Base-by-base conservation (phyloP, 352 stramenopile species). In the Globisporangium echinulatum region DNA sequence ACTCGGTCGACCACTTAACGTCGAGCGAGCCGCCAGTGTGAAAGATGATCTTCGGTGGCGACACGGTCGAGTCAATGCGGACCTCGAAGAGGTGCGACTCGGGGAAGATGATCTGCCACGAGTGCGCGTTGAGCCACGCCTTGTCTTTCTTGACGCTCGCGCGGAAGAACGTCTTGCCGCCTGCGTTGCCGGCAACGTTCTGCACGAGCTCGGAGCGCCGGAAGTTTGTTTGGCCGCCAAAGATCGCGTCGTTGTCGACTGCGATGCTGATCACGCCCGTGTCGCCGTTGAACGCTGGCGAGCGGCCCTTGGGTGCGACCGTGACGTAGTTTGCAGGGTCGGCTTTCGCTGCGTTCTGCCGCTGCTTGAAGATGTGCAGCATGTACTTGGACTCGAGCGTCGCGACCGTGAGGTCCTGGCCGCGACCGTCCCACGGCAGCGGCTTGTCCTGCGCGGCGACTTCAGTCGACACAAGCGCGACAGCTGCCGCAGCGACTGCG, bases 161-260 rank as follows among this genome's bases (percentile, higher is more conserved):
- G 49, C 79, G 79, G 66, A 89, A 89, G 62, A 87, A 86, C 48
- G 72, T 83, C 42, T 71, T 82, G 52, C 68, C 68, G 9, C 11
- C 43, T 7, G 48, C 61, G 5, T 68, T 74, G 33, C 59, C 63
- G 11, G 58, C 64, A 52, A 77, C 53, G 43, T 70, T 62, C 61
- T 87, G 79, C 58, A 89, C 79, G 19, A 89, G 68, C 48, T 89
- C 79, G 3, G 79, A 85, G 51, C 79, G 79, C 49, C 77, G 74
- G 60, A 89, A 87, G 66, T 82, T 85, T 49, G 58, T 72, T 64
- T 89, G 77, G 2, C 61, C 67, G 5, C 74, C 70, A 66, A 82
- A 87, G 17, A 81, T 70, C 14, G 75, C 67, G 46, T 71, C 69
- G 51, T 68, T 58, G 60, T 85, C 75, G 46, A 87, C 77, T 5